A percentile compares a stretch with the other conserved stretches of the same genome.
Conservation (phyloP, 2,329 filamentous ascomycete species). For the Byssothecium circinans region DNA sequence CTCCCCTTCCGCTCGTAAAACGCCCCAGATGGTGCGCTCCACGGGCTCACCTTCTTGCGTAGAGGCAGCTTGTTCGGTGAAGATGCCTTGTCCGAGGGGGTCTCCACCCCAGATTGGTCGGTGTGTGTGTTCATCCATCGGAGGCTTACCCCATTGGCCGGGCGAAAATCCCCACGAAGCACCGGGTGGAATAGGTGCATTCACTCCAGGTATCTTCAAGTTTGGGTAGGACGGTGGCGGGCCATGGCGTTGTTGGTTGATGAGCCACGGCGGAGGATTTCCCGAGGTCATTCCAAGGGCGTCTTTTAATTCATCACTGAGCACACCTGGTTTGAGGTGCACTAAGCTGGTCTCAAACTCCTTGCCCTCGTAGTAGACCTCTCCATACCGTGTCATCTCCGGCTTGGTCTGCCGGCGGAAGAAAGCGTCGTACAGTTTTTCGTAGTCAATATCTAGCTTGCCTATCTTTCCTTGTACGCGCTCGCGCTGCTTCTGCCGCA, state of each 20-base stretch:
- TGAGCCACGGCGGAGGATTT: slow-evolving; percentile 93
- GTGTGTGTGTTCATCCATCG: slow-evolving; percentile 83
- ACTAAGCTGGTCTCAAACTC: slow-evolving; percentile 94
- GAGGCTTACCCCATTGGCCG: slow-evolving; percentile 94
- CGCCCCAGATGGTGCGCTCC: slow-evolving; percentile 88
- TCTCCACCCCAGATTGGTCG: slow-evolving; percentile 90
- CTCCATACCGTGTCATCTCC: slow-evolving; percentile 87
- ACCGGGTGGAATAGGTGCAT: slow-evolving; percentile 86
- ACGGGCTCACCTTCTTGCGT: slow-evolving; percentile 68
- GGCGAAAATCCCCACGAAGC: slow-evolving; percentile 94
- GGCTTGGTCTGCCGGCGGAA: slow-evolving; percentile 98
- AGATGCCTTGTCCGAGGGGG: slow-evolving; percentile 78
- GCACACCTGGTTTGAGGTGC: slow-evolving; percentile 84
- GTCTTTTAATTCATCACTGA: slow-evolving; percentile 87
- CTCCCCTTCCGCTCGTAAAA: slow-evolving; percentile 78
- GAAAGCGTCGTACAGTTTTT: slow-evolving; percentile 97
- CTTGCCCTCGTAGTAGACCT: slow-evolving; percentile 99
- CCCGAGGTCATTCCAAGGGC: slow-evolving; percentile 91
- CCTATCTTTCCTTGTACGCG: slow-evolving; percentile 95
- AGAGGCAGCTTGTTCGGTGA: slow-evolving; percentile 61
- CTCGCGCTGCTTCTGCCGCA: slow-evolving; percentile 96
- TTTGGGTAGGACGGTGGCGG: slow-evolving; percentile 93
- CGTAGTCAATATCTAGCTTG: slow-evolving; percentile 96
- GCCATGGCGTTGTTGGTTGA: slow-evolving; percentile 93
- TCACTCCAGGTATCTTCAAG: slow-evolving; percentile 91